Evolutionary conservation across 345 rosid species (phyloP), one percentile per base, ranked within the genome.

Genomic region (Dimocarpus longan): DNA sequence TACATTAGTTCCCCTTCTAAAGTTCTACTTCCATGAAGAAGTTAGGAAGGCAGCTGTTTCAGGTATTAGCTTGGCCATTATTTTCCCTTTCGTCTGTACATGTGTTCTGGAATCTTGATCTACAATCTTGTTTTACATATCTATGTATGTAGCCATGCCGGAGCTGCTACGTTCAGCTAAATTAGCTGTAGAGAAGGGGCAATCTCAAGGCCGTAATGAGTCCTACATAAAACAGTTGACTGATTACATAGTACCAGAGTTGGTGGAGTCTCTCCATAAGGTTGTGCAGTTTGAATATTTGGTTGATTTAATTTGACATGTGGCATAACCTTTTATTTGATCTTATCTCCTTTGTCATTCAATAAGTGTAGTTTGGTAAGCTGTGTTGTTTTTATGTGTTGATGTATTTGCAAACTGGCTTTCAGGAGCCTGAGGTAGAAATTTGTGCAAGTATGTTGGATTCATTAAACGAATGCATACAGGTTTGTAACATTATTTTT

Each of bases 11-110:
- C 95, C 95, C 28, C 95, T 91, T 73, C 86, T 91, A 40, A 90
- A 88, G 81, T 91, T 90, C 83, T 88, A 91, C 83, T 91, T 90
- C 71, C 93, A 91, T 76, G 93, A 91, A 84, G 95, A 91, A 80
- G 93, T 91, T 77, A 86, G 93, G 84, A 90, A 90, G 86, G 95
- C 93, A 70, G 95, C 95, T 79, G 92, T 91, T 78, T 90, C 95
- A 79, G 95, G 95, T 91, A 80, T 68, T 70, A 66, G 39, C 24
- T 75, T 68, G 73, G 42, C 37, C 73, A 68, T 56, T 72, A 70
- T 59, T 79, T 77, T 10, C 12, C 76, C 32, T 37, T 43, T 77
- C 44, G 13, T 74, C 28, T 39, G 12, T 67, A 22, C 48, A n/a
- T 82, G 11, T 77, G 64, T 67, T 79, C 69, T 66, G 76, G 5